A percentile compares a stretch with the other conserved stretches of the same genome.
Conservation (phyloP, 176 grass and related monocot genomes). For the Juncus effusus region DNA sequence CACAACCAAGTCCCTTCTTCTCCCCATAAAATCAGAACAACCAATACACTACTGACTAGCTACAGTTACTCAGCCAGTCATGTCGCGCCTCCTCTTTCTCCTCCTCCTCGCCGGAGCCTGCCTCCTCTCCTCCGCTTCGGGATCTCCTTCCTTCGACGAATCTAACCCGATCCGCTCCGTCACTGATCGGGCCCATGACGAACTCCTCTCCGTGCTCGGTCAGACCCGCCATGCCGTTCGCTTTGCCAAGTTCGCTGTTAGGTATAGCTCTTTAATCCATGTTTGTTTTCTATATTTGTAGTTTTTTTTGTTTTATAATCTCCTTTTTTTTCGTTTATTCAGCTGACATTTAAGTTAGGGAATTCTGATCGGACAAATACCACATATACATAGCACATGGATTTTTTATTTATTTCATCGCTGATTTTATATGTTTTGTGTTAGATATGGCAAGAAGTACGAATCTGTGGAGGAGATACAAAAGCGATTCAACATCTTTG, state of each 20-base stretch:
- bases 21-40: neutral
- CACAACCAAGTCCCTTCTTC: neutral
- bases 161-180: conserved; percentile 72
- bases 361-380: neutral
- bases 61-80: neutral
- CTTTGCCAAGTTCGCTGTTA: conserved; percentile 64
- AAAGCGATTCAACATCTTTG: conserved; percentile 66
- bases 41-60: too few species aligned
- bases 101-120: conserved; percentile 32
- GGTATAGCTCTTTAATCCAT: conserved; percentile 26
- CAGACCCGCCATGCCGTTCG: conserved; percentile 61
- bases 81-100: conserved; percentile 42
- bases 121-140: conserved; percentile 24
- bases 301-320: too few species aligned
- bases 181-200: conserved; percentile 42
- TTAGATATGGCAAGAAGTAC: conserved; percentile 81
- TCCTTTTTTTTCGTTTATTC: too few species aligned
- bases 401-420: too few species aligned
- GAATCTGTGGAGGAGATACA: conserved; percentile 60
- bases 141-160: conserved; percentile 29
- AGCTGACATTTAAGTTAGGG: neutral
- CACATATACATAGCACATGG: too few species aligned
- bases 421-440: neutral
- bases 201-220: conserved; percentile 59
- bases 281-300: too few species aligned